These are phyloP conservation scores for Neurospora crassa DNA, from an alignment of 2,329 filamentous ascomycete genomes.

Conservation along the genomic window DNA sequence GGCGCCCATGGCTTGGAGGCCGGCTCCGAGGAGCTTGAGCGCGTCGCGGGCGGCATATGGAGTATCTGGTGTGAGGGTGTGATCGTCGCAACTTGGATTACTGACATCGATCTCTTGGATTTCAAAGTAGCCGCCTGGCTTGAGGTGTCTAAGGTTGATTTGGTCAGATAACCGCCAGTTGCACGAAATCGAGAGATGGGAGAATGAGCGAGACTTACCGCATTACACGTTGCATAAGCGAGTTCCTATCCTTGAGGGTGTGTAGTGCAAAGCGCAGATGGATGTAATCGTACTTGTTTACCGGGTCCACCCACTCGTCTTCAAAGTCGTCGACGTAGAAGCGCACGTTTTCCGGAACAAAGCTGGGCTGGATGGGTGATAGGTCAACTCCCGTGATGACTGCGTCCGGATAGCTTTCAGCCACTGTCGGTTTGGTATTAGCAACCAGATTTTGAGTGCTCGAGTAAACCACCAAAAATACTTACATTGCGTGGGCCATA, in stretches of 20 bases:
- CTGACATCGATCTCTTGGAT: conserved; percentile 36
- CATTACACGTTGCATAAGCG: conserved; percentile 33
- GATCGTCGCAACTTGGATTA: conserved; percentile 34
- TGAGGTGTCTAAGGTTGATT: conserved; percentile 30
- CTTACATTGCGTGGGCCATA: conserved; percentile 42
- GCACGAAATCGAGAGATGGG: neutral
- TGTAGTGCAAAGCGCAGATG: conserved; percentile 38
- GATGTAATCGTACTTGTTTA: conserved; percentile 37
- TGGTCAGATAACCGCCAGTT: neutral
- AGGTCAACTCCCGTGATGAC: conserved; percentile 39
- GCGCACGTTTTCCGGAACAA: conserved; percentile 40
- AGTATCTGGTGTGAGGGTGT: conserved; percentile 26
- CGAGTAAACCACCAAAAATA: conserved; percentile 15
- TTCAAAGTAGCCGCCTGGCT: conserved; percentile 42
- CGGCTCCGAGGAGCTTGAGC: conserved; percentile 29
- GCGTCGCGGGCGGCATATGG: conserved; percentile 40
- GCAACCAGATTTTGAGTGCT: conserved; percentile 9
- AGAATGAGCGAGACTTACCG: conserved; percentile 23
- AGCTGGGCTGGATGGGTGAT: conserved; percentile 42
- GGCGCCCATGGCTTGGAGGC: conserved; percentile 31
- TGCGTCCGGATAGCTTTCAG: conserved; percentile 34
- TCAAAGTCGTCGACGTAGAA: conserved; percentile 45
- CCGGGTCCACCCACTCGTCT: conserved; percentile 38
- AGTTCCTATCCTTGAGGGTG: conserved; percentile 31
- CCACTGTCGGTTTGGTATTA: conserved; percentile 27